phyloP scores from a whole-genome alignment of 345 rosid species.

The Gossypium rotundifolium region DNA sequence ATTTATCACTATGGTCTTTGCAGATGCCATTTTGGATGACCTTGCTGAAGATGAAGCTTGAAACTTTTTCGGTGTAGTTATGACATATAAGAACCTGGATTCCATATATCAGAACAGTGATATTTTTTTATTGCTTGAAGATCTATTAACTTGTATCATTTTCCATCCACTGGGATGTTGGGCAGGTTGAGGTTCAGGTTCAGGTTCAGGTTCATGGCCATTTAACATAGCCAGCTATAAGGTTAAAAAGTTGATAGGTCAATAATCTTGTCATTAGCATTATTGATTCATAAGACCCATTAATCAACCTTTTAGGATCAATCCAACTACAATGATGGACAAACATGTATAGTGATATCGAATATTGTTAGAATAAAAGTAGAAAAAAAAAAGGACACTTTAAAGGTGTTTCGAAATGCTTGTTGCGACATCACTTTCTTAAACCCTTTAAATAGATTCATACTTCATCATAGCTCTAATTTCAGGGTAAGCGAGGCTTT shows the following conservation, averaged over 20 bases:
- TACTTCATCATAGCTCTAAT: neutral
- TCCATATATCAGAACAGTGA: neutral
- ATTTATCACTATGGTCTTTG: neutral
- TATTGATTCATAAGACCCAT: neutral
- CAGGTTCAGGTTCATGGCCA: neutral
- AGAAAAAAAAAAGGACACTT: neutral
- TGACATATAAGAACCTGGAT: neutral
- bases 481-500: neutral
- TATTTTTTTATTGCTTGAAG: neutral
- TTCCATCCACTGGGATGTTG: neutral
- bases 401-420: neutral
- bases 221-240: neutral
- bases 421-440: neutral
- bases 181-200: neutral
- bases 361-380: neutral
- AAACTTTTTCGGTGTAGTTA: neutral
- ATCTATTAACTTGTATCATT: neutral
- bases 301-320: neutral
- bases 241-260: neutral
- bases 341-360: neutral
- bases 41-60: neutral
- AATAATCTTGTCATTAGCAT: slow-evolving; percentile 1
- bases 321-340: neutral
- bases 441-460: neutral
- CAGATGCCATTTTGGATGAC: slow-evolving; percentile 3